Evolutionary conservation across 768 basidiomycete genomes (phyloP), one percentile per base, ranked within the genome.

Genomic region (Tephrocybe rancida): DNA sequence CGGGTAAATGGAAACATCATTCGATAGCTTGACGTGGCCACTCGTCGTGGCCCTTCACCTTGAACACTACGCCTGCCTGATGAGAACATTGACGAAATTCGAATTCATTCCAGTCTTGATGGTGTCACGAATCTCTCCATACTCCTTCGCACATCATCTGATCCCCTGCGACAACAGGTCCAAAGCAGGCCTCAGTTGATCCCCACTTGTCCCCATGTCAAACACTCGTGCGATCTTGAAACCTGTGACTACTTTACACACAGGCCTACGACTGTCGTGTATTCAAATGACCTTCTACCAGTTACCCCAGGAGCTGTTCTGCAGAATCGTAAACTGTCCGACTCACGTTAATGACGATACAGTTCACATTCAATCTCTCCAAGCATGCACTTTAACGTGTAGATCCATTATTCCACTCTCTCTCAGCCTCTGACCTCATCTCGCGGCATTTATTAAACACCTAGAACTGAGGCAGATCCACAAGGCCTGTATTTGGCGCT

Each of bases 401-500:
- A 54, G 25, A 30, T 35, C 45, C n/a, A 19, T 54, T 25, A 14
- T 42, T 41, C 16, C 27, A 32, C 52, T 35, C 37, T 25, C 52
- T 24, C 32, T 54, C n/a, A 45, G 56, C 30, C 21, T 47, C 55
- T 22, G 11, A 29, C 27, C 30, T 22, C 58, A 60, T 44, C 47
- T 60, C 34, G 29, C n/a, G 19, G n/a, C 45, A 25, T 53, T 51
- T 22, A 51, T 60, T 47, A 53, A 56, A 32, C 47, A 46, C 39
- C 29, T 60, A n/a, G 16, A 34, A 19, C 30, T 56, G 22, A 21
- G 18, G 18, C 51, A 60, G 29, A 37, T 49, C 47, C 54, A 52
- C 18, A 49, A 18, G 37, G 55, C 55, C 32, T 56, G 58, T 55
- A 56, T 60, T 22, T 51, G 54, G 42, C 9, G n/a, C 47, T 49